Base-by-base conservation (phyloP, 1,139 yeast species). In the Sugiyamaella paludigena region DNA sequence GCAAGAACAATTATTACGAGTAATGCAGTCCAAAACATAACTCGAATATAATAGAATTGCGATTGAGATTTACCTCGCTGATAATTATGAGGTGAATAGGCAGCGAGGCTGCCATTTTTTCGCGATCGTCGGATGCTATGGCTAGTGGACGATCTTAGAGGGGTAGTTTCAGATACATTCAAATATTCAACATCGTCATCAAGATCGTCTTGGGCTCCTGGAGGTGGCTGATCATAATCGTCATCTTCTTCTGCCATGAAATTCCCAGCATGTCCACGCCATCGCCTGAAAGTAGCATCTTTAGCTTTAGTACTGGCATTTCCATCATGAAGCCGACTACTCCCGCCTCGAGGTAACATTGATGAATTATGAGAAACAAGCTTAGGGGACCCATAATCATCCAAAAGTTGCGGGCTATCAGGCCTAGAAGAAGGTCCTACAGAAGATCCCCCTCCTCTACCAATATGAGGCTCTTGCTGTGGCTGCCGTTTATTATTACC, bases 291-390 rank as follows among this genome's bases (percentile, higher is more conserved):
- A 35, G 63, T 61, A 4, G 62, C 61, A 43, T 54, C 56, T 30
- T 58, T 59, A 12, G 67, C 62, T 35, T 73, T 66, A 34, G 69
- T 67, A 35, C 71, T 63, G 11, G 73, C 74, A 49, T n/a, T 36
- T n/a, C 41, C 24, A 28, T 48, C 51, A 15, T 38, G 27, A 19
- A 29, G 34, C 10, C 51, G 48, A 24, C 32, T 29, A 10, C 12
- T 11, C 1, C 15, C 34, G 11, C 26, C 16, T 15, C 34, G 33
- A 15, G 41, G 34, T 32, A 16, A 15, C 16, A 16, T n/a, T 34
- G 36, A 11, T 35, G 37, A 35, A n/a, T 15, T 30, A 24, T 34
- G 34, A 12, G 34, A 10, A 28, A 12, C 33, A 15, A 26, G 29
- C 13, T 40, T 40, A 30, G 43, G 43, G 4, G 45, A 34, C 8